phyloP scores from a whole-genome alignment of 495 filamentous ascomycete species.

The Letharia columbiana region DNA sequence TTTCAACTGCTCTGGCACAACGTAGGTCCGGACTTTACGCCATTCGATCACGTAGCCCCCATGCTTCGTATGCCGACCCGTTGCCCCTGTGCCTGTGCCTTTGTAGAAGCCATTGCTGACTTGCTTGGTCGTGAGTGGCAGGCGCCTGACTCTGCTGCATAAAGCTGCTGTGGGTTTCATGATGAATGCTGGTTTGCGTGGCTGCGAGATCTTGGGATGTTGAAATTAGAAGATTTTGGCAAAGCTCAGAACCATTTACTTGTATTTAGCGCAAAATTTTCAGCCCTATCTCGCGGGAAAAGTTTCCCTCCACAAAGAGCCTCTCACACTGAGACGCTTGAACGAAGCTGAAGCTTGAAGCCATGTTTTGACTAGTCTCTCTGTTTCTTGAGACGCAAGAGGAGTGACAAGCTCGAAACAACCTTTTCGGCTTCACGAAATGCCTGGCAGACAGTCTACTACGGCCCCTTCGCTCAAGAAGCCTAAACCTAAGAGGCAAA shows the following conservation, averaged over 20 bases:
- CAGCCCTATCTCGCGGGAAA: conserved; percentile 20
- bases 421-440: conserved; percentile 29
- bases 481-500: conserved; percentile 38
- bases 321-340: not conserved
- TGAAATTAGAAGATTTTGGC: not conserved
- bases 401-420: not conserved
- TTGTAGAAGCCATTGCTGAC: conserved; percentile 94
- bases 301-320: conserved; percentile 2
- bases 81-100: conserved; percentile 77
- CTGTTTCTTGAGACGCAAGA: not conserved
- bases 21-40: conserved; percentile 83
- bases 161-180: conserved; percentile 60
- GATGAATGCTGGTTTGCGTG: not conserved
- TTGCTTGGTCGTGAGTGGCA: conserved; percentile 80
- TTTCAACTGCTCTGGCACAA: conserved; percentile 57
- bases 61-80: conserved; percentile 77
- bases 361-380: not conserved
- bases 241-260: not conserved
- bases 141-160: conserved; percentile 54
- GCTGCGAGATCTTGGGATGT: not conserved
- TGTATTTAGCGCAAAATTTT: conserved; percentile 5
- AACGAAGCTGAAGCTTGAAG: not conserved
- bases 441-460: conserved; percentile 65
- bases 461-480: conserved; percentile 36
- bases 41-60: conserved; percentile 79